Conservation (phyloP, 306 rosid genomes). For the Trifolium subterraneum region DNA sequence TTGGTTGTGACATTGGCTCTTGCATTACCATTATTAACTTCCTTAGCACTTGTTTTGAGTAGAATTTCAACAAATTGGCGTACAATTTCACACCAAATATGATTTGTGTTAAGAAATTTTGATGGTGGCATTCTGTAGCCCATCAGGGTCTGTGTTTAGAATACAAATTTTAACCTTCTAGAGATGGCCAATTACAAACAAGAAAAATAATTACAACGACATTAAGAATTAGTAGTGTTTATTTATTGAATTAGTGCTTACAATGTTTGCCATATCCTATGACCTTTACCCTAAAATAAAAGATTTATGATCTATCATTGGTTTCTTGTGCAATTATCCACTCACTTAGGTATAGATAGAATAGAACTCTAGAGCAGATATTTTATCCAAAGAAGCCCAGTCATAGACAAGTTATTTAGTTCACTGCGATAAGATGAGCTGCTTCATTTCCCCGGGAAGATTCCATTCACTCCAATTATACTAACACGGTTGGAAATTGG, state of each 20-base stretch:
- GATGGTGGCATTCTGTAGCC: no score
- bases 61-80: not conserved
- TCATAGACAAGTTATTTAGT: slow-evolving; percentile 1
- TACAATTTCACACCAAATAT: not conserved
- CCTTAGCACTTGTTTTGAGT: not conserved
- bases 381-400: not conserved
- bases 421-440: slow-evolving; percentile 37
- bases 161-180: no score
- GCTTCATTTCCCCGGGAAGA: slow-evolving; percentile 13
- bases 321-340: slow-evolving; percentile 5
- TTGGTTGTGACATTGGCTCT: not conserved
- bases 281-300: not conserved
- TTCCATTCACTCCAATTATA: not conserved
- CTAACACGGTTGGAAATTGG: not conserved
- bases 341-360: not conserved
- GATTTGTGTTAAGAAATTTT: not conserved
- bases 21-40: not conserved
- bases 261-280: not conserved
- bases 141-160: no score
- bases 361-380: not conserved
- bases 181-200: not conserved
- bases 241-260: not conserved
- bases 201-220: not conserved
- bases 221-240: not conserved
- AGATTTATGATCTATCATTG: not conserved